Evolutionary conservation across 805 yeast species (phyloP), one percentile per base, ranked within the genome.

Genomic region (Starmerella vitae): DNA sequence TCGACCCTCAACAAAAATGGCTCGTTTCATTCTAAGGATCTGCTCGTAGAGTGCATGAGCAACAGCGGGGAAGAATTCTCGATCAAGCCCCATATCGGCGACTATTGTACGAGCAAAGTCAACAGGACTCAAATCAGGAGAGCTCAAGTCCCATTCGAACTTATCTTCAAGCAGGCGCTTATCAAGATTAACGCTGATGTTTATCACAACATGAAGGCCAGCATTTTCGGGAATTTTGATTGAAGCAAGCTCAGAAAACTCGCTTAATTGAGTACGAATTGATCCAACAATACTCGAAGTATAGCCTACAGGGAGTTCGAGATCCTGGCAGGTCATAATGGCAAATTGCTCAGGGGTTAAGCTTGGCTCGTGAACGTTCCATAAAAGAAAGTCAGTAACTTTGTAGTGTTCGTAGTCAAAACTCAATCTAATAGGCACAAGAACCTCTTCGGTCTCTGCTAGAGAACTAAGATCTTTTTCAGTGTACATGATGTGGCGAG

Each of bases 11-110:
- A 79, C 58, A 42, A 84, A 76, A 5, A 46, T 36, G 53, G 88
- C 96, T 51, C 77, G 76, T 55, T 83, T 86, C 50, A 84, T 65
- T 44, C 82, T 70, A 41, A 80, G 61, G 13, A 85, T 65, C 27
- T 77, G 70, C 54, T 91, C 97, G 57, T 88, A 83, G 30, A 91
- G 62, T 1, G 94, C 72, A 51, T 81, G 86, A 0, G 95, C 74
- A 39, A 91, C 82, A 0, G 95, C 93, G 0, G 93, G 88, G 44
- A 74, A 71, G 54, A 88, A 91, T 57, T 91, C 98, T 33, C 83
- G 70, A 1, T 78, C 64, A 24, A 91, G 61, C 0, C 95, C 95
- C 58, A 91, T 57, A 52, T 91, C 98, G 29, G 73, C 68, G 3
- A 83, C 95, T 3, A 88, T 84, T 6, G 71, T 69, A 42, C 67